Evolutionary conservation across 1,139 yeast genomes (phyloP), one percentile per base, ranked within the genome.

Genomic region (Yamadazyma membranifaciens): DNA sequence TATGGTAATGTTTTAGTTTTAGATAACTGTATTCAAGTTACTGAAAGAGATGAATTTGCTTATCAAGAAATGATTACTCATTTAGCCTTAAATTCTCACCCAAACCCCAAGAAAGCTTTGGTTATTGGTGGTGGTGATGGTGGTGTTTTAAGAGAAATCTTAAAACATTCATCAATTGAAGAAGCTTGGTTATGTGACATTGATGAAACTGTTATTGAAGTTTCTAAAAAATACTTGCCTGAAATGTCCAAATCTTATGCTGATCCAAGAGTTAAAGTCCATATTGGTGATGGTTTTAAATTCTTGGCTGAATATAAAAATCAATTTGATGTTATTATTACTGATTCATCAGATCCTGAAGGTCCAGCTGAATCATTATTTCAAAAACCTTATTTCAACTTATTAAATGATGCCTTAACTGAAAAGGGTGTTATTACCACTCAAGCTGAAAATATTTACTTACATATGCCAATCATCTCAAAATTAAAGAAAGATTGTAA

Each of bases 61-160:
- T 87, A 87, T 72, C 97, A 89, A 70, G 97, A 89, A 65, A 87
- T 89, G 95, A 89, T 89, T 62, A 70, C 96, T 33, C 96, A 89
- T 66, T 73, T 89, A 57, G 95, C 95, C 11, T 59, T 89, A 67
- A 86, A 85, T 78, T 80, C 94, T 34, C 97, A 89, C 69, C 89
- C 95, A 45, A 78, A 83, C 68, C 97, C 97, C 40, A 86, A 85
- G 73, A 81, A 76, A 59, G 96, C 92, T 26, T 73, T 89, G 48
- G 95, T 89, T 44, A 83, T 89, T 60, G 97, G 97, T 44, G 97
- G 97, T 50, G 97, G 97, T 55, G 97, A 89, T 59, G 97, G 97
- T 55, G 97, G 97, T 62, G 96, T 89, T 43, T 75, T 89, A 58
- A 78, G 97, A 65, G 97, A 89, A 67, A 80, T 88, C 59, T 86